Evolutionary conservation across 345 rosid genomes (phyloP).

Genomic region (Populus simonii): DNA sequence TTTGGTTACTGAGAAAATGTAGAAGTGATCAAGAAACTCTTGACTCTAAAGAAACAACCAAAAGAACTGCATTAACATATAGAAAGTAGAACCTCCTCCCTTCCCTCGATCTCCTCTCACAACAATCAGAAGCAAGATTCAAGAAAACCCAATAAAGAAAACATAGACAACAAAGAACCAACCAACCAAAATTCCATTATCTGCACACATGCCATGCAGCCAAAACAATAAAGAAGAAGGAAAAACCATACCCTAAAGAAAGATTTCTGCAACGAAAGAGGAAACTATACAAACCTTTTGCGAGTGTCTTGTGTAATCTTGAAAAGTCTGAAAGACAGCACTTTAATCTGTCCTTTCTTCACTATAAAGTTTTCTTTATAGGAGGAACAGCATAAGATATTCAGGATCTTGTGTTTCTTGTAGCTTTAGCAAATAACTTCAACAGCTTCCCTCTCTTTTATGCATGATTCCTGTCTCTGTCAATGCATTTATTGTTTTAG

Average conservation of each 20-base stretch:
- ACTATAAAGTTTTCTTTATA: neutral
- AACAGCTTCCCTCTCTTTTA: neutral
- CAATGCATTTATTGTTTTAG: neutral
- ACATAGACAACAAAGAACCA: neutral
- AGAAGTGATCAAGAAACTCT: neutral
- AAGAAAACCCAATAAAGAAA: neutral
- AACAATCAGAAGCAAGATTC: neutral
- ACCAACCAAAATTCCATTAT: neutral
- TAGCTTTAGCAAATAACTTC: neutral
- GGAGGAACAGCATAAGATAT: neutral
- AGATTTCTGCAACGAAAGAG: neutral
- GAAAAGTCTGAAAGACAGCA: neutral
- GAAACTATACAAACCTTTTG: neutral
- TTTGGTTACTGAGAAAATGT: slow-evolving; percentile 14
- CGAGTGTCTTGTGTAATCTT: neutral
- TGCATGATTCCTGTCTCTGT: neutral
- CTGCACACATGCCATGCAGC: neutral
- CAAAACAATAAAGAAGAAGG: neutral
- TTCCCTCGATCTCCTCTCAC: neutral
- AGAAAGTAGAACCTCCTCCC: neutral
- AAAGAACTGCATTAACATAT: neutral
- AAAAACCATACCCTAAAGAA: neutral
- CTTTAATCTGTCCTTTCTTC: neutral
- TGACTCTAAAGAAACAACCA: neutral
- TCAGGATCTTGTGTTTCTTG: neutral